A percentile compares a stretch with the other conserved stretches of the same genome.
These are phyloP conservation scores for Sechiopsis laciniata DNA, from an alignment of 306 rosid species.

Conservation along the genomic window DNA sequence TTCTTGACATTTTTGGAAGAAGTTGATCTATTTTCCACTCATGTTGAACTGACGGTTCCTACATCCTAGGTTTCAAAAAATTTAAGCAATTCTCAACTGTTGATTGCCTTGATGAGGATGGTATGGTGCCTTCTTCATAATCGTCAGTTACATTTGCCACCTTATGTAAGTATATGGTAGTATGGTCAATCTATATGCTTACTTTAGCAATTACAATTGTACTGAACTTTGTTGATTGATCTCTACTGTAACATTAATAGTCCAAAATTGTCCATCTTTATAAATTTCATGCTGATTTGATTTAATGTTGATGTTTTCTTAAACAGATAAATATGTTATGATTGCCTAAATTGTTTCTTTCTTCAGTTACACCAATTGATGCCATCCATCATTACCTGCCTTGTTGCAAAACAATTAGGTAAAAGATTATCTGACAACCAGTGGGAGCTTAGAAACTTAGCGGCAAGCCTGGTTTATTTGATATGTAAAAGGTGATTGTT, in stretches of 20 bases:
- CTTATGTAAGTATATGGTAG: constrained; percentile 59
- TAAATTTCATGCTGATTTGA: background rate
- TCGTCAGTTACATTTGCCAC: constrained; percentile 74
- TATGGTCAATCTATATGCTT: constrained; percentile 23
- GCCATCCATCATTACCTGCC: constrained; percentile 86
- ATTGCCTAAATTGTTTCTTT: constrained; percentile 26
- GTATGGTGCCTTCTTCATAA: constrained; percentile 71
- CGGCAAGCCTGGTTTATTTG: constrained; percentile 68
- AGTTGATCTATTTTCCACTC: constrained; percentile 25
- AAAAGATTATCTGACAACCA: constrained; percentile 68
- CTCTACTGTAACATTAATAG: background rate
- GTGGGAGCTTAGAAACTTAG: constrained; percentile 87
- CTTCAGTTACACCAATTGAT: constrained; percentile 84
- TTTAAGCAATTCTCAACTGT: constrained; percentile 39
- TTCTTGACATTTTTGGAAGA: background rate
- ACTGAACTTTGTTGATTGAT: background rate
- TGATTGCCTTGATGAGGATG: constrained; percentile 77
- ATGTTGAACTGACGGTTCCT: constrained; percentile 25
- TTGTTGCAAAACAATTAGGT: constrained; percentile 75
- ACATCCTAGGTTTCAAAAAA: constrained; percentile 55
- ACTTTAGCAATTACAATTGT: background rate
- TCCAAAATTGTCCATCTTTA: background rate
- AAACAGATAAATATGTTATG: constrained; percentile 15
- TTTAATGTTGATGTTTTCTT: constrained; percentile 2
- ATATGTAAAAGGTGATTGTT: constrained; percentile 72